Conservation (phyloP, 108 stramenopile species). For the Nannochloropsis gaditana region DNA sequence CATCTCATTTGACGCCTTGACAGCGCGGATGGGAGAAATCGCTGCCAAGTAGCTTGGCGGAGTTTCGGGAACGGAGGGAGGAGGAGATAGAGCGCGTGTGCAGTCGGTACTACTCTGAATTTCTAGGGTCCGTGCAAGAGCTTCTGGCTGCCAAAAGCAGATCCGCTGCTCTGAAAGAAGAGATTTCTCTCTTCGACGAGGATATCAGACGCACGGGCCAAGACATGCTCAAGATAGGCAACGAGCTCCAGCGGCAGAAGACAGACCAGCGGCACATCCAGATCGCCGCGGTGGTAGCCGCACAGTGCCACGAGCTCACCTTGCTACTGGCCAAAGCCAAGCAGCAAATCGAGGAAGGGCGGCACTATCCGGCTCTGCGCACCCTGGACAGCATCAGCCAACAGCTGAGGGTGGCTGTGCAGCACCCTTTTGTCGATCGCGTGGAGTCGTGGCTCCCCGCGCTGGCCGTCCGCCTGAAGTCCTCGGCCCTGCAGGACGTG, state of each 20-base stretch:
- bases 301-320: background rate
- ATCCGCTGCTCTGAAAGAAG: background rate
- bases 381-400: background rate
- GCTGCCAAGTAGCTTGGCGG: background rate
- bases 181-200: background rate
- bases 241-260: constrained; percentile 3
- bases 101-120: constrained; percentile 14
- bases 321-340: constrained; percentile 5
- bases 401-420: background rate
- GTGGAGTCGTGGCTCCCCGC: background rate
- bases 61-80: background rate
- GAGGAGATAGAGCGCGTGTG: background rate
- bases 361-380: background rate
- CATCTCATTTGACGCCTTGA: background rate
- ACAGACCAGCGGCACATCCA: background rate
- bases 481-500: background rate
- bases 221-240: background rate
- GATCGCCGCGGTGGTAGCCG: background rate
- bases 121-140: background rate
- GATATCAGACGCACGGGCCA: background rate
- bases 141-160: background rate
- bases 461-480: background rate
- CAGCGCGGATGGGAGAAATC: background rate
- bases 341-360: constrained; percentile 19
- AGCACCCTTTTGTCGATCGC: background rate